phyloP scores from a whole-genome alignment of 2,329 filamentous ascomycete genomes.

The Fusarium multiceps region DNA sequence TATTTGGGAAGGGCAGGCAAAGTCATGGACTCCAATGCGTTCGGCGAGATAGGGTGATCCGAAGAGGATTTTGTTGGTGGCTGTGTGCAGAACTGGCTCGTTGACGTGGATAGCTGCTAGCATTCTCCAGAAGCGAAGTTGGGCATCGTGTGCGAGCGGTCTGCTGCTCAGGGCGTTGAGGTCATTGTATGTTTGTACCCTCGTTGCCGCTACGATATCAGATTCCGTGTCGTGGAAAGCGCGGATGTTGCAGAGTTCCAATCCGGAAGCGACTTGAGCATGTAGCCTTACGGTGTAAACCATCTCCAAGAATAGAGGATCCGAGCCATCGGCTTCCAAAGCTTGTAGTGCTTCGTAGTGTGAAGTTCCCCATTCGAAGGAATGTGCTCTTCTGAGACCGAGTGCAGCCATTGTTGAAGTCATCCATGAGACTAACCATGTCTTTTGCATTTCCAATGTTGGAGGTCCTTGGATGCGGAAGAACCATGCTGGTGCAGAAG shows the following conservation, averaged over 20 bases:
- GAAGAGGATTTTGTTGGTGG: slow-evolving; percentile 29
- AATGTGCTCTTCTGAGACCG: slow-evolving; percentile 2
- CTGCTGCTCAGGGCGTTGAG: slow-evolving; percentile 13
- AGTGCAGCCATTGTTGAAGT: slow-evolving; percentile 20
- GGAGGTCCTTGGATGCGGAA: slow-evolving; percentile 20
- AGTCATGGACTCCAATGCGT: slow-evolving; percentile 27
- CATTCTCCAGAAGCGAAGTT: slow-evolving; percentile 29
- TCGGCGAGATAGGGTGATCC: slow-evolving; percentile 20
- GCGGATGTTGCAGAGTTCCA: slow-evolving; percentile 14
- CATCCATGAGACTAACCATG: slow-evolving; percentile 22
- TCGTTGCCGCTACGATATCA: neutral
- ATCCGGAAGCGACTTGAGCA: neutral
- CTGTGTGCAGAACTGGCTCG: slow-evolving; percentile 21
- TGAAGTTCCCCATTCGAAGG: slow-evolving; percentile 14
- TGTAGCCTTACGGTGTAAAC: slow-evolving; percentile 16
- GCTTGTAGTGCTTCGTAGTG: slow-evolving; percentile 17
- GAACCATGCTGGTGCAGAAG: slow-evolving; percentile 23
- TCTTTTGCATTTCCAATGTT: slow-evolving; percentile 22
- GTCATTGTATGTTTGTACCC: neutral
- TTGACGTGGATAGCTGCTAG: slow-evolving; percentile 15
- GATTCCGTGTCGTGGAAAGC: slow-evolving; percentile 9
- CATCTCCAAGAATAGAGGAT: slow-evolving; percentile 22
- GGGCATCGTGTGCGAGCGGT: slow-evolving; percentile 6
- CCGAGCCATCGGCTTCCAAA: slow-evolving; percentile 1
- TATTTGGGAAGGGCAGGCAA: slow-evolving; percentile 9